A percentile compares a stretch with the other conserved stretches of the same genome.
phyloP scores from a whole-genome alignment of 1,284 basidiomycete species.

The Inonotus obliquus region DNA sequence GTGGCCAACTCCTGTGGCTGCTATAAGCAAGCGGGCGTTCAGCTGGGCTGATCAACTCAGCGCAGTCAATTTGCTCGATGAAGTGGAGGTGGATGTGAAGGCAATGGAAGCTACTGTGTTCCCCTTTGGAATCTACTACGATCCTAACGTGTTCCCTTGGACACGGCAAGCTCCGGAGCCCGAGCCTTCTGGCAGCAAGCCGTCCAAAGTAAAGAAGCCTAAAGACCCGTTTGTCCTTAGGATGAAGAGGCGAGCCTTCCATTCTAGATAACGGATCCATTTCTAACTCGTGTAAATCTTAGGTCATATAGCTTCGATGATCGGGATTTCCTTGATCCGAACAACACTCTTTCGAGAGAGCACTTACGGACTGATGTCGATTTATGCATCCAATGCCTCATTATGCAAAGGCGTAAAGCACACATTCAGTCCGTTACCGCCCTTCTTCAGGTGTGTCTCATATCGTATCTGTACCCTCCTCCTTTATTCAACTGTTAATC shows the following conservation, averaged over 20 bases:
- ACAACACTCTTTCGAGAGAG: conserved; percentile 48
- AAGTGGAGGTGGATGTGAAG: conserved; percentile 18
- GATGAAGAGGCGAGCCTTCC: conserved; percentile 16
- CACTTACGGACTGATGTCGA: conserved; percentile 73
- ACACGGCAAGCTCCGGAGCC: not conserved
- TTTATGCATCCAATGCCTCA: conserved; percentile 65
- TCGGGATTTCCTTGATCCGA: conserved; percentile 38
- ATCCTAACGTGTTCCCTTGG: not conserved
- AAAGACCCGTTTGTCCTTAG: conserved; percentile 12
- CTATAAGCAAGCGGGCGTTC: conserved; percentile 33
- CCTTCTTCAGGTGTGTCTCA: conserved; percentile 31
- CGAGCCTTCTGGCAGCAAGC: not conserved
- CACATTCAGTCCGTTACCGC: conserved; percentile 43
- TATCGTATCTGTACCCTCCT: not conserved
- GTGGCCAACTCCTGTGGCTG: conserved; percentile 30
- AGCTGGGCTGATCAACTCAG: conserved; percentile 53
- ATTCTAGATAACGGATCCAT: not conserved
- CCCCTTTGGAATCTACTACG: not conserved
- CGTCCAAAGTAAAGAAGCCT: conserved; percentile 11
- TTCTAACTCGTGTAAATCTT: not conserved
- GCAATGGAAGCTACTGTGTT: not conserved
- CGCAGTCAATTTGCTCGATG: conserved; percentile 31
- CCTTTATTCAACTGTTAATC: not conserved
- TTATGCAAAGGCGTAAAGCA: conserved; percentile 59
- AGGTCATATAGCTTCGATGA: conserved; percentile 64